These are phyloP conservation scores for Strombidium stylifer DNA, from an alignment of 73 alveolate genomes.

Conservation along the genomic window DNA sequence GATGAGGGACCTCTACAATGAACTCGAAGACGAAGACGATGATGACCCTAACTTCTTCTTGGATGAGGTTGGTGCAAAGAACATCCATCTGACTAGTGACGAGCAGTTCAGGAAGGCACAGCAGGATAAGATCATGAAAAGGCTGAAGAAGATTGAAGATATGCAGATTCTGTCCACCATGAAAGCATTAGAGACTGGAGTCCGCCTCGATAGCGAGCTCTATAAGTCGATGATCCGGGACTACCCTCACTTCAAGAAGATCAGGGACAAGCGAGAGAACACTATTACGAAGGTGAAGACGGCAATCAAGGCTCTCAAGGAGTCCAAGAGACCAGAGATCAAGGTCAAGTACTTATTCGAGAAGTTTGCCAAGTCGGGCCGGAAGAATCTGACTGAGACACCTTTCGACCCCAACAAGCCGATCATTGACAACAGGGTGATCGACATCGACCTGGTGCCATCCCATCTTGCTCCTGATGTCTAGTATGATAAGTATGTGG, in stretches of 20 bases:
- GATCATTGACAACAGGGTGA: no score
- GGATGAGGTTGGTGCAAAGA: not conserved
- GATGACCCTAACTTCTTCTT: not conserved
- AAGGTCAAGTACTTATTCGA: no score
- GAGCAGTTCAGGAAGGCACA: not conserved
- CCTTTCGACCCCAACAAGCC: no score
- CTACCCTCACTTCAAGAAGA: slow-evolving; percentile 17
- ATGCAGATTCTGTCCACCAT: not conserved
- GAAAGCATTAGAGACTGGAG: slow-evolving; percentile 34
- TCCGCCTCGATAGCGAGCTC: slow-evolving; percentile 17
- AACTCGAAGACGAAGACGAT: slow-evolving; percentile 21
- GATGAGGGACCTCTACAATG: not conserved
- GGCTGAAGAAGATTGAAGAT: slow-evolving; percentile 17
- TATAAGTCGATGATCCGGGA: not conserved
- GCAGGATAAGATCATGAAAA: not conserved
- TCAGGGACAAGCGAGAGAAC: not conserved
- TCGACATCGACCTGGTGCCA: no score
- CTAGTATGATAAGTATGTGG: not conserved
- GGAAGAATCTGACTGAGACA: no score
- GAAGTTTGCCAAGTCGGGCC: no score
- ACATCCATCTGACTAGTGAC: not conserved
- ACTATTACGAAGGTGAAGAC: not conserved
- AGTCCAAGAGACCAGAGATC: no score
- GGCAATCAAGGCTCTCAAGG: slow-evolving; percentile 1
- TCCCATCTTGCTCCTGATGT: no score